Conservation (phyloP, 2,329 filamentous ascomycete species). For the Macroventuria anomochaeta region DNA sequence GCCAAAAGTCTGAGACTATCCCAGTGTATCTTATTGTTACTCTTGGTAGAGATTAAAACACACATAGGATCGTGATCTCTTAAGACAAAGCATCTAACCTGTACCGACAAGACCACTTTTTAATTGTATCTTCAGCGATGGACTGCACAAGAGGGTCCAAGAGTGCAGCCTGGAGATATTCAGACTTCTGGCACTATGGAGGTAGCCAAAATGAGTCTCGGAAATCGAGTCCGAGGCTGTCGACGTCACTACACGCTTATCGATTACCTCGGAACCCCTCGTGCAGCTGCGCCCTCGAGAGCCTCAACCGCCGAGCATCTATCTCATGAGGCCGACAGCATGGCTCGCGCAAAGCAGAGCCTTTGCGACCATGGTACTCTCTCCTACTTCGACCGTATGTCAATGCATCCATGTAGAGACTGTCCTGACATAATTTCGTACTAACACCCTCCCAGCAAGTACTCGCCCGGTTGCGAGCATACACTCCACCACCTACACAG, state of each 20-base stretch:
- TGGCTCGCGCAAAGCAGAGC: slow-evolving; percentile 41
- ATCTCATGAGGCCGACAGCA: slow-evolving; percentile 33
- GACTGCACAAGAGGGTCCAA: too few relatives aligned
- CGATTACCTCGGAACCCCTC: slow-evolving; percentile 23
- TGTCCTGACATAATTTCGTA: too few relatives aligned
- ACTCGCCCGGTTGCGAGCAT: slow-evolving; percentile 63
- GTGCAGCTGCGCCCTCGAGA: slow-evolving; percentile 7
- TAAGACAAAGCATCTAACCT: too few relatives aligned
- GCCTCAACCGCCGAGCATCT: slow-evolving; percentile 11
- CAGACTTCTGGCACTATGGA: neutral
- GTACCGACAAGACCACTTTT: too few relatives aligned
- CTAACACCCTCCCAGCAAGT: slow-evolving; percentile 50
- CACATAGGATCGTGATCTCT: too few relatives aligned
- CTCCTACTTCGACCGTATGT: slow-evolving; percentile 39
- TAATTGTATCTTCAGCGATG: too few relatives aligned
- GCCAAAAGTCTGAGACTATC: too few relatives aligned
- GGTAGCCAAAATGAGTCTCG: neutral
- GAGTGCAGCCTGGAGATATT: too few relatives aligned
- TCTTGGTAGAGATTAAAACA: too few relatives aligned
- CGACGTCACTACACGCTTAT: slow-evolving; percentile 19
- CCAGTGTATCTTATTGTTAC: too few relatives aligned
- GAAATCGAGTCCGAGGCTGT: neutral
- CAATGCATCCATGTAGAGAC: too few relatives aligned
- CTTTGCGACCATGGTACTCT: slow-evolving; percentile 39
- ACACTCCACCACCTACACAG: slow-evolving; percentile 62